Evolutionary conservation across 192 early-diverging fungal genomes (phyloP), one percentile per base, ranked within the genome.

Genomic region (Entomortierella chlamydospora): DNA sequence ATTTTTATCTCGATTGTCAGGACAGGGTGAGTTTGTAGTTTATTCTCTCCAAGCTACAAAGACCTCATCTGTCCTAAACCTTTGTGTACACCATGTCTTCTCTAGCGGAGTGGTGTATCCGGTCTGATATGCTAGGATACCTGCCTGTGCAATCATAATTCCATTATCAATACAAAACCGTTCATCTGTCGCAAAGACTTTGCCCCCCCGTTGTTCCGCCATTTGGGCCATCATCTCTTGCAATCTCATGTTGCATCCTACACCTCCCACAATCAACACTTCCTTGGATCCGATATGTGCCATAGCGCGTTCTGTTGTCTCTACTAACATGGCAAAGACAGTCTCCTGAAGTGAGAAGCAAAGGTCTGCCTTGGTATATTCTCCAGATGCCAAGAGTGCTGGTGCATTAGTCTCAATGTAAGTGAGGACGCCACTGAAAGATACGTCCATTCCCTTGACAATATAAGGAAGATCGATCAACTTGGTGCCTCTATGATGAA

Each of bases 361-460:
- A n/a, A 99, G 84, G 60, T 99, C 97, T 25, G 95, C 96, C 20
- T 88, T 84, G 8, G 94, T 92, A 26, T 88, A 80, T 33, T 83
- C 77, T 41, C 82, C 83, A 50, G 53, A 82, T 25, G 83, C 83
- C 0, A 90, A 61, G 56, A 90, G 80, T 3, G 87, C 90, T 47
- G 89, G 86, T 31, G 90, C 91, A 7, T 95, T 62, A 20, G 83
- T 82, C 72, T 99, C 97, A 50, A 98, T 93, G 67, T 90, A 85
- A 2, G 96, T 92, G 47, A 99, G 85, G n/a, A 99, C 97, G 2
- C 98, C 98, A 9, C 92, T 94, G 70, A 99, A 98, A 23, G 95
- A 96, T 33, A 99, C 95, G 70, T 99, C 98, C 98, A 99, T 99
- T 34, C 98, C 98, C 81, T 99, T 99, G 81, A 99, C 98, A 1